Base-by-base conservation (phyloP, 305 asterid genomes). In the Fraxinus platypoda region DNA sequence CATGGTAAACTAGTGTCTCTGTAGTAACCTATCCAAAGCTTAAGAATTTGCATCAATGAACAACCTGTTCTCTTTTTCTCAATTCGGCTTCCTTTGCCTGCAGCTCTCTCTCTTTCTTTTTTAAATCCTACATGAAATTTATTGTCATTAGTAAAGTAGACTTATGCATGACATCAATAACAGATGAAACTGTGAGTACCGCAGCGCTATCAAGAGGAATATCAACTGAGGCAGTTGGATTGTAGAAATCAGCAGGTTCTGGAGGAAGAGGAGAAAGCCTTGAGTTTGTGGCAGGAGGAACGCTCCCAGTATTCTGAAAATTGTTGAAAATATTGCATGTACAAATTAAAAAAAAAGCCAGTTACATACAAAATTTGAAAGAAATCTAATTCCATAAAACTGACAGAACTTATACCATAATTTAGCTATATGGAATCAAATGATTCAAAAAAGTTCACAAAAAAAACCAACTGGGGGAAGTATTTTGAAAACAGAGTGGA, bases 211-310 rank as follows among this genome's bases (percentile, higher is more conserved):
- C 97, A 19, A 96, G 97, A 81, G 99, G 98, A 84, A 94, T 92
- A 82, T 96, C 97, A 59, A 96, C 89, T 54, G 98, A 59, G 1
- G 97, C 98, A 49, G 94, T 88, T 75, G 95, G 95, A 78, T 92
- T 93, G 91, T 93, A 94, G 87, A 93, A 95, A 82, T 89, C 99
- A 71, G 97, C 98, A 85, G 97, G 99, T 82, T 95, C 99, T 28
- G 95, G 98, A 28, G 98, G 98, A 83, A 96, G 98, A 78, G 99
- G 99, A 31, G 98, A 88, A 75, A 94, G 97, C 89, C 97, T 94
- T 23, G 99, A 92, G 90, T 94, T 94, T 80, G 96, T 81, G 28
- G 86, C 97, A 57, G 98, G 88, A 79, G 99, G 97, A 76, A 92
- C 97, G 78, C 89, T 93, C 72, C 94, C 97, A 77, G 92, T 80